Evolutionary conservation across 2,329 filamentous ascomycete species (phyloP).

Genomic region (Sporothrix globosa): DNA sequence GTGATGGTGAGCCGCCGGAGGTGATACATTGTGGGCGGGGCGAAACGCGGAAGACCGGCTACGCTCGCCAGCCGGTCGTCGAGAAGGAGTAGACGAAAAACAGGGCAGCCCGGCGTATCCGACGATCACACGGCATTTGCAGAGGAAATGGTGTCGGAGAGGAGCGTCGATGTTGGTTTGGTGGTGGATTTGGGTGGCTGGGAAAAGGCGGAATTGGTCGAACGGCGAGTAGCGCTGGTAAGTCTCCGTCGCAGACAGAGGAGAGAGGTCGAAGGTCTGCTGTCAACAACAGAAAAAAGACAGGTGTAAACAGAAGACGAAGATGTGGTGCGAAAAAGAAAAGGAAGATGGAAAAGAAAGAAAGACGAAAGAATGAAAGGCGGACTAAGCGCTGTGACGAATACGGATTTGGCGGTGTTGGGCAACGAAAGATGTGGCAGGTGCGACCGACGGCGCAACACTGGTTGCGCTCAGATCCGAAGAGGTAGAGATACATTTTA

Average conservation of each 20-base stretch:
- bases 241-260: constrained; percentile 21
- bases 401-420: constrained; percentile 13
- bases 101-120: neutral
- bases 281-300: neutral
- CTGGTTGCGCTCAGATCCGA: neutral
- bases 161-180: neutral
- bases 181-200: constrained; percentile 1
- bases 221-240: neutral
- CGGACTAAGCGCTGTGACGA: constrained; percentile 18
- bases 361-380: neutral
- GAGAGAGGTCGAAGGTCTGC: neutral
- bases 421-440: neutral
- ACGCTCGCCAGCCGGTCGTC: neutral
- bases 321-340: neutral
- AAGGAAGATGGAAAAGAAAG: neutral
- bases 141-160: neutral
- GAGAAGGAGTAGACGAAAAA: neutral
- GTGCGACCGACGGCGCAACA: constrained; percentile 1
- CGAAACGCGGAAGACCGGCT: neutral
- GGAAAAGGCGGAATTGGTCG: neutral
- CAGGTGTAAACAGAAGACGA: neutral
- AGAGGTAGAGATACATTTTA: constrained; percentile 1
- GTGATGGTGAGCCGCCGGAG: constrained; percentile 51
- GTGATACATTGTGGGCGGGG: constrained; percentile 48
- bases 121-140: neutral